Evolutionary conservation across 495 filamentous ascomycete genomes (phyloP).

Genomic region (Penicillium bialowiezense): DNA sequence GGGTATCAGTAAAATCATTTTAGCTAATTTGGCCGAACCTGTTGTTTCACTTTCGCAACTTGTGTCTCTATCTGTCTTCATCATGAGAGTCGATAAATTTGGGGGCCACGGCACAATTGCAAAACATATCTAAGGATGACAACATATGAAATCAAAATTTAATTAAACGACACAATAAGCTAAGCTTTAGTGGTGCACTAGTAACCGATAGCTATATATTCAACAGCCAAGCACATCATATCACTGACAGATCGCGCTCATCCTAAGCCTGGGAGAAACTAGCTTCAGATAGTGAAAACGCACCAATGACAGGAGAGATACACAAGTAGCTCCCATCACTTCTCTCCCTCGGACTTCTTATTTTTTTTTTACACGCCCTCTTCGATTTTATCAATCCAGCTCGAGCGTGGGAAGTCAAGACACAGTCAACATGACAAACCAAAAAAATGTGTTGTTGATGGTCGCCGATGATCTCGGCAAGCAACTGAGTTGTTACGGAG

Average conservation of each 20-base stretch:
- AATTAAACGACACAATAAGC: neutral
- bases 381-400: too few relatives aligned
- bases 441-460: slow-evolving; percentile 36
- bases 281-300: neutral
- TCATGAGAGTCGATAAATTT: too few relatives aligned
- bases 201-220: neutral
- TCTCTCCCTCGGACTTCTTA: neutral
- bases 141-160: neutral
- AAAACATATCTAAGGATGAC: neutral
- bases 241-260: neutral
- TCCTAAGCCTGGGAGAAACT: neutral
- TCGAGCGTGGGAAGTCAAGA: too few relatives aligned
- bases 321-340: neutral
- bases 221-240: neutral
- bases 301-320: neutral
- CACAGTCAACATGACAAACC: neutral
- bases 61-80: too few relatives aligned
- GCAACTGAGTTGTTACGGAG: slow-evolving; percentile 40
- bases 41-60: too few relatives aligned
- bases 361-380: neutral
- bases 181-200: neutral
- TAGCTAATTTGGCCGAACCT: too few relatives aligned
- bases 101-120: neutral
- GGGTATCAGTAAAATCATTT: too few relatives aligned
- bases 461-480: slow-evolving; percentile 44